phyloP scores from a whole-genome alignment of 2,329 filamentous ascomycete genomes.

The Diaporthe batatas region DNA sequence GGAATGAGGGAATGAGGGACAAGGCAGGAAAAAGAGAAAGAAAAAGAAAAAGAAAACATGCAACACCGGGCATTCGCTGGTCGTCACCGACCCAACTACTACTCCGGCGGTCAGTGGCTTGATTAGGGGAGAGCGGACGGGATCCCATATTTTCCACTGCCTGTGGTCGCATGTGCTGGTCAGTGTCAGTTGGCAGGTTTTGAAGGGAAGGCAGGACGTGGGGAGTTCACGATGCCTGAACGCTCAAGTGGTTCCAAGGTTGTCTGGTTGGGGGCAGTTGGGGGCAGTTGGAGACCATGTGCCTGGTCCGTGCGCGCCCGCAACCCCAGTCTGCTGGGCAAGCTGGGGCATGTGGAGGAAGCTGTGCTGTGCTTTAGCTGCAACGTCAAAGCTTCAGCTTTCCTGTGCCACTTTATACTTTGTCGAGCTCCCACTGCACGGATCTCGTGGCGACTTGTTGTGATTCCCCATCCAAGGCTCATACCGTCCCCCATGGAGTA shows the following conservation, averaged over 20 bases:
- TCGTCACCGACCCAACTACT: conserved; percentile 21
- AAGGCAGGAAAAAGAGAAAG: not conserved
- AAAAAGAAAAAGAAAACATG: not conserved
- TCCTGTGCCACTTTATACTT: not conserved
- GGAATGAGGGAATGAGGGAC: too few species aligned
- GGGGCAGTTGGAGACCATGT: not conserved
- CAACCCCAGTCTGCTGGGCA: not conserved
- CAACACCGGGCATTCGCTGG: conserved; percentile 15
- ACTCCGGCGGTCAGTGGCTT: conserved; percentile 13
- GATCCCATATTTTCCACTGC: conserved; percentile 23
- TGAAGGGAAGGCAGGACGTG: not conserved
- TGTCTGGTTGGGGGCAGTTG: too few species aligned
- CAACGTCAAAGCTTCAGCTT: conserved; percentile 26
- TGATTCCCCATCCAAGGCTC: not conserved
- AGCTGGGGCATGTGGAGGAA: conserved; percentile 5
- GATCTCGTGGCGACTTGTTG: not conserved
- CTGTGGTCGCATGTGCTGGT: not conserved
- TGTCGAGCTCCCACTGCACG: not conserved
- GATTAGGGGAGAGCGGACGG: conserved; percentile 12
- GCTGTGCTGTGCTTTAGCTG: conserved; percentile 10
- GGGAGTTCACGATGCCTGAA: not conserved
- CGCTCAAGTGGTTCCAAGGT: too few species aligned
- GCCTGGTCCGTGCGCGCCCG: not conserved
- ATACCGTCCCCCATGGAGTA: conserved; percentile 33
- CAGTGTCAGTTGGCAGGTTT: not conserved